Evolutionary conservation across 495 filamentous ascomycete genomes (phyloP).

Genomic region (Sordaria brevicollis): DNA sequence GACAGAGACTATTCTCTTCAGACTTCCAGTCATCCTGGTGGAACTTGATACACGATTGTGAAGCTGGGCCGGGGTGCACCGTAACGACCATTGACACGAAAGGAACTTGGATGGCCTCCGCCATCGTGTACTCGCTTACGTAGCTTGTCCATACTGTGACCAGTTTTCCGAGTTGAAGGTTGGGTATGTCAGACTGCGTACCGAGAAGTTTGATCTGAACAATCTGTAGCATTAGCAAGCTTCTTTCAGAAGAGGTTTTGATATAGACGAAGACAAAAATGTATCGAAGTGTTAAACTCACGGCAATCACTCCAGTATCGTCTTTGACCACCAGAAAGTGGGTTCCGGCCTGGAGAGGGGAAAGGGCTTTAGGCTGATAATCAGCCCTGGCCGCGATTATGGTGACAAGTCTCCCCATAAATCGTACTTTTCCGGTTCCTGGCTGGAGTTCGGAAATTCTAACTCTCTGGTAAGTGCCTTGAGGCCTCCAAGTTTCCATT

Average conservation of each 20-base stretch:
- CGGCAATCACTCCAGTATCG: slow-evolving; percentile 44
- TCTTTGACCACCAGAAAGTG: slow-evolving; percentile 49
- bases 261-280: neutral
- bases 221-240: neutral
- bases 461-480: slow-evolving; percentile 39
- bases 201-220: slow-evolving; percentile 36
- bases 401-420: slow-evolving; percentile 52
- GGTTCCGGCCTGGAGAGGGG: slow-evolving; percentile 27
- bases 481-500: slow-evolving; percentile 40
- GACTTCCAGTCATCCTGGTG: slow-evolving; percentile 30
- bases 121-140: slow-evolving; percentile 16
- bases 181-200: slow-evolving; percentile 14
- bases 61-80: slow-evolving; percentile 18
- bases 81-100: slow-evolving; percentile 8
- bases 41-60: slow-evolving; percentile 36
- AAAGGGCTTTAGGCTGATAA: slow-evolving; percentile 10
- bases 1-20: slow-evolving; percentile 30
- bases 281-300: slow-evolving; percentile 14
- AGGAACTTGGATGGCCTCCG: neutral
- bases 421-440: slow-evolving; percentile 40
- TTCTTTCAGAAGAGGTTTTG: neutral
- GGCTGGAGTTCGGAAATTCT: slow-evolving; percentile 41
- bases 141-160: slow-evolving; percentile 33
- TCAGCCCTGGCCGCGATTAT: slow-evolving; percentile 35
- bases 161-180: slow-evolving; percentile 29